Evolutionary conservation across 805 yeast genomes (phyloP).

Genomic region (Ogataea ganodermae): DNA sequence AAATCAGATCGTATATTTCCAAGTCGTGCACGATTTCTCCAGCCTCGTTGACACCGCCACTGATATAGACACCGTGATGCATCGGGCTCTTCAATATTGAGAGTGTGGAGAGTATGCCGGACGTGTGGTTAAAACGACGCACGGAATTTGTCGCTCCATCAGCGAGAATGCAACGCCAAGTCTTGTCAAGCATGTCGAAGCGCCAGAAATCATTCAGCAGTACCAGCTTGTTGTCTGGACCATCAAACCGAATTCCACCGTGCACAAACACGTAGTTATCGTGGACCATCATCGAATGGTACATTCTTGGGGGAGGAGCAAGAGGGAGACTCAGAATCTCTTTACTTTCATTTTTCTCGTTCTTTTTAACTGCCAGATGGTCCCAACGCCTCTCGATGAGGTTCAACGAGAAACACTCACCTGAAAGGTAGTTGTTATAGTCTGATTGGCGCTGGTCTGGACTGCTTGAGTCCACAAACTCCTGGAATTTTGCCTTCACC

Average conservation of each 20-base stretch:
- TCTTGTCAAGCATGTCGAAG: slow-evolving; percentile 51
- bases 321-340: neutral
- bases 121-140: slow-evolving; percentile 54
- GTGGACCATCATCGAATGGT: slow-evolving; percentile 56
- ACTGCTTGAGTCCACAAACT: slow-evolving; percentile 3
- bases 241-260: slow-evolving; percentile 61
- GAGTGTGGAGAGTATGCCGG: slow-evolving; percentile 44
- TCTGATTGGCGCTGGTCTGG: slow-evolving; percentile 19
- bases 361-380: slow-evolving; percentile 37
- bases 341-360: slow-evolving; percentile 8
- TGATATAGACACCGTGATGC: slow-evolving; percentile 52
- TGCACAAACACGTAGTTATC: slow-evolving; percentile 55
- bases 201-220: slow-evolving; percentile 72
- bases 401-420: slow-evolving; percentile 63
- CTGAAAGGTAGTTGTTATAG: slow-evolving; percentile 47
- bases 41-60: slow-evolving; percentile 51
- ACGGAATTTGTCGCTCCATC: slow-evolving; percentile 28
- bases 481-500: slow-evolving; percentile 41
- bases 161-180: slow-evolving; percentile 55
- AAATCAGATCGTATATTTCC: slow-evolving; percentile 48
- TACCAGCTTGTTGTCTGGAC: slow-evolving; percentile 37
- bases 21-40: slow-evolving; percentile 38
- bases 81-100: slow-evolving; percentile 36
- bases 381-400: slow-evolving; percentile 61
- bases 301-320: slow-evolving; percentile 52